A percentile compares a stretch with the other conserved stretches of the same genome.
These are phyloP conservation scores for Arbutus unedo DNA, from an alignment of 148 eudicot genomes.

Conservation along the genomic window DNA sequence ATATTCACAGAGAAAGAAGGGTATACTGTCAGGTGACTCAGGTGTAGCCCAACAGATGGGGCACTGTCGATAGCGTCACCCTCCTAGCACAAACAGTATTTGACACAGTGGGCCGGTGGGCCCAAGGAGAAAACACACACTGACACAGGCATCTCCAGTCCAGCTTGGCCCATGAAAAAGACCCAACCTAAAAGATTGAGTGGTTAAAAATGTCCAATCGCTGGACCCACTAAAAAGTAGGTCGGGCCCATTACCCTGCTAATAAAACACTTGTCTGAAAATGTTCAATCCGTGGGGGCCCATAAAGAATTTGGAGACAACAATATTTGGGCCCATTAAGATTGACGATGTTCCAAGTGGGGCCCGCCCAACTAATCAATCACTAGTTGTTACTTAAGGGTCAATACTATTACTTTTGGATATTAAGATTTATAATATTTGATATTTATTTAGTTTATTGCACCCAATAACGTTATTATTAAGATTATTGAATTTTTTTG, in stretches of 20 bases:
- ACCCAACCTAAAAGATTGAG: constrained; percentile 33
- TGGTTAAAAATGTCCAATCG: background rate
- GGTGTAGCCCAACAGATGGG: background rate
- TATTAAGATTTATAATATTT: too few species aligned
- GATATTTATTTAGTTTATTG: too few species aligned
- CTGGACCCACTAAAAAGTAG: constrained; percentile 6
- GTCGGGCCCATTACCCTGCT: background rate
- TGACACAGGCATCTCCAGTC: constrained; percentile 24
- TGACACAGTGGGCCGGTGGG: background rate
- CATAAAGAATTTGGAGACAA: background rate
- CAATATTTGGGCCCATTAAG: background rate
- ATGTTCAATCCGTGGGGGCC: background rate
- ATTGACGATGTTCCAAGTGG: background rate
- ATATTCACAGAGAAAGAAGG: too few species aligned
- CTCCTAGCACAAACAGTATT: background rate
- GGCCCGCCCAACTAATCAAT: background rate
- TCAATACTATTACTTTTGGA: too few species aligned
- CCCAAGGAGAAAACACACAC: constrained; percentile 17
- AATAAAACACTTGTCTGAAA: background rate
- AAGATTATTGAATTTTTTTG: too few species aligned
- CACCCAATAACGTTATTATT: too few species aligned
- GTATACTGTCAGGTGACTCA: background rate
- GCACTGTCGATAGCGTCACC: background rate
- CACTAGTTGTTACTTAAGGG: background rate
- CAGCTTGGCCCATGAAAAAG: constrained; percentile 27